Evolutionary conservation across 306 rosid genomes (phyloP), one percentile per base, ranked within the genome.

Genomic region (Lathyrus tuberosus): DNA sequence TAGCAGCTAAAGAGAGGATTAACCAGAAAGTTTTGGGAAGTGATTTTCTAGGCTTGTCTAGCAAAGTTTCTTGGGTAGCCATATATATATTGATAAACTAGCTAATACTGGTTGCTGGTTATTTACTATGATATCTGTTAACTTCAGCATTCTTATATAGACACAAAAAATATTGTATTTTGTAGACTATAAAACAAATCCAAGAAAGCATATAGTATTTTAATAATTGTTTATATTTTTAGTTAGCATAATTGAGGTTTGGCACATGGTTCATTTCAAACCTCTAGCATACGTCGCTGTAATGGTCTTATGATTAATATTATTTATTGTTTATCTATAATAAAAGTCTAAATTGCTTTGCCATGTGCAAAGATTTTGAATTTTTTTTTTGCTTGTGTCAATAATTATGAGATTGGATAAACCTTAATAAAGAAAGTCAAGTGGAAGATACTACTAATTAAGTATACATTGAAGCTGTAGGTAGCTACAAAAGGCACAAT

Each of bases 41-140:
- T 8, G 69, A 18, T 41, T 75, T 40, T 65, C 38, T 82, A 37
- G 84, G 79, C 26, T 79, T 35, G 31, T 77, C 70, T 18, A 87
- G 72, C 18, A 87, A 77, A 16, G 90, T 67, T 65, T 81, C 67
- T 44, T 77, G 76, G 76, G 65, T 72, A 20, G 83, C 88, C 97
- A 91, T 89, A n/a, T n/a, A n/a, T n/a, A n/a, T n/a, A 24, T 1
- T 26, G 14, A 7, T 43, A 43, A 5, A 15, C 18, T 31, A 51
- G 22, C 13, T 42, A 8, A 10, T 58, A 40, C 12, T 70, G 67
- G 72, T 8, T 43, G 7, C 26, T 58, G 67, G 72, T 5, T 43
- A 8, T 18, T 58, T 41, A 22, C 42, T 41, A 1, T 24, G 44
- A 49, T 54, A 6, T n/a, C 13, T 49, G 54, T 48, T 48, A 16